Evolutionary conservation across 139 green algal species (phyloP), one percentile per base, ranked within the genome.

Genomic region (Picochlorum costavermella): DNA sequence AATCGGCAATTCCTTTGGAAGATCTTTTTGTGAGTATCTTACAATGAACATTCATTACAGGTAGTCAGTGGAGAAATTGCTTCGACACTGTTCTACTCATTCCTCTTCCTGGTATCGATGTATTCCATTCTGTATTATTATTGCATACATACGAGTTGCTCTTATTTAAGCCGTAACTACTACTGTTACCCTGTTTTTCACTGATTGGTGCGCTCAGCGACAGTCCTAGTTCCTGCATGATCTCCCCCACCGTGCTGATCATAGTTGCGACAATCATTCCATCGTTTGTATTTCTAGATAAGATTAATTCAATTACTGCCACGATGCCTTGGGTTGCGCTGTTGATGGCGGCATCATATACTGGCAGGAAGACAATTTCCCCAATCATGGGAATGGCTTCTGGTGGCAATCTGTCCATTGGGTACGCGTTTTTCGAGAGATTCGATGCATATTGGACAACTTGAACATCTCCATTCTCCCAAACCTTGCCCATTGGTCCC

Each of bases 1-100:
- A 79, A 6, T 64, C 74, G 0, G 17, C 4, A 10, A 45, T 91
- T 4, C 4, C 31, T 0, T 48, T 61, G 20, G 56, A 13, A 3
- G 23, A 53, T 3, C 64, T 94, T 33, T 90, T 87, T 67, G 90
- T 82, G 25, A 93, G 89, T 57, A 70, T 78, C 1, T 84, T 84
- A 28, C 72, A 93, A 62, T 78, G 74, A 60, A 25, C 33, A 40
- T 40, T 8, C 33, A 40, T 40, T 40, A 8, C 20, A 23, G 20
- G 20, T 23, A 23, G 9, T 40, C 33, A 40, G 33, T 40, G 33
- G 33, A 40, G 33, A 40, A 40, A 40, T 40, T 40, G 33, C 33
- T 40, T 40, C 33, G 33, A 40, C 33, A 40, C 33, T 40, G 33
- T 40, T 40, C 33, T 40, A 40, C 33, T 40, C 33, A 40, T 40